These are phyloP conservation scores for Aspergillus spinulosporus DNA, from an alignment of 2,329 filamentous ascomycete species.

Conservation along the genomic window DNA sequence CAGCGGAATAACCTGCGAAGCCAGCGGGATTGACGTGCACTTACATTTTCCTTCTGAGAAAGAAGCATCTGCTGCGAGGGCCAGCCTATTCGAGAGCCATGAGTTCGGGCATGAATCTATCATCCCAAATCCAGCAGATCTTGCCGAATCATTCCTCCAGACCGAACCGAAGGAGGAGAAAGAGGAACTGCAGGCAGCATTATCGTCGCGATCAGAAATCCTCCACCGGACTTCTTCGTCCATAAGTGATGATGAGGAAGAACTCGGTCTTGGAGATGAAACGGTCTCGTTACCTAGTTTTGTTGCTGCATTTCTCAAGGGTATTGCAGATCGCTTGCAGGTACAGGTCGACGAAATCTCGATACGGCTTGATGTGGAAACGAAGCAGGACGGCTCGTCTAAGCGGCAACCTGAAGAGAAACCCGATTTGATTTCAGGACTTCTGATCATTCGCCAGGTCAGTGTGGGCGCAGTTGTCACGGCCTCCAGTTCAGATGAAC, in stretches of 20 bases:
- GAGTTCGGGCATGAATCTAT: conserved; percentile 32
- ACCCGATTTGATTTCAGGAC: conserved; percentile 38
- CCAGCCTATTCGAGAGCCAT: conserved; percentile 30
- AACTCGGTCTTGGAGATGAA: conserved; percentile 54
- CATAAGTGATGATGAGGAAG: conserved; percentile 51
- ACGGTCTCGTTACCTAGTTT: conserved; percentile 59
- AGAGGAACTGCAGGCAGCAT: conserved; percentile 58
- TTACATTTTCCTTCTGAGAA: conserved; percentile 55
- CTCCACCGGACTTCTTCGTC: conserved; percentile 53
- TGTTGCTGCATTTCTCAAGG: conserved; percentile 59
- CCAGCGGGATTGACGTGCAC: conserved; percentile 76
- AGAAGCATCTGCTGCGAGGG: conserved; percentile 33
- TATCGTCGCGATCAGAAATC: conserved; percentile 53
- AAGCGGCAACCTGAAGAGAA: conserved; percentile 38
- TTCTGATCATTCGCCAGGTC: conserved; percentile 39
- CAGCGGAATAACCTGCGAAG: conserved; percentile 77
- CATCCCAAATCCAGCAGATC: conserved; percentile 58
- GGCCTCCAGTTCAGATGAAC: conserved; percentile 22
- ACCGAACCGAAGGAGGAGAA: conserved; percentile 59
- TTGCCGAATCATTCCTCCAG: conserved; percentile 62
- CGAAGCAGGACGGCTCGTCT: conserved; percentile 40
- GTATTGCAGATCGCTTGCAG: conserved; percentile 58
- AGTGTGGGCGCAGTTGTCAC: conserved; percentile 35
- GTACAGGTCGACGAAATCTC: conserved; percentile 55
- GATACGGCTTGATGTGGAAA: conserved; percentile 53